Percentiles rank a stretch among this genome's conserved stretches.
These are phyloP conservation scores for Withania somnifera DNA, from an alignment of 305 asterid species.

Conservation along the genomic window DNA sequence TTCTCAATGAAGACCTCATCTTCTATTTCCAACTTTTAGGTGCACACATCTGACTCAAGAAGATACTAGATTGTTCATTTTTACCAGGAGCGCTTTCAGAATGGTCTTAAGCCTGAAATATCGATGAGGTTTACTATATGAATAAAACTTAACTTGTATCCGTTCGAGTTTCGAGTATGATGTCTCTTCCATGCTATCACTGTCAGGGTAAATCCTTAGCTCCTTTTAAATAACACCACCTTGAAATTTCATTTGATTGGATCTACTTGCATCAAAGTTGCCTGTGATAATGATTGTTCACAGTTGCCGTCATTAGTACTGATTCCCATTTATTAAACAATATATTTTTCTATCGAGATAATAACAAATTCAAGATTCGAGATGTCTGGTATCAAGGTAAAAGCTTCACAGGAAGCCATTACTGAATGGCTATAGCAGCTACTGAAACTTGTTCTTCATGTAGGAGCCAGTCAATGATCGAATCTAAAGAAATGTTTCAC, in stretches of 20 bases:
- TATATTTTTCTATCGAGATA: slow-evolving; percentile 79
- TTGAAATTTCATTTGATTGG: not conserved
- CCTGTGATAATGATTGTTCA: not conserved
- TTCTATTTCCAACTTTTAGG: slow-evolving; percentile 27
- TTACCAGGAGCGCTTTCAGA: slow-evolving; percentile 53
- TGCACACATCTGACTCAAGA: slow-evolving; percentile 98
- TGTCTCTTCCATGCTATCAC: not conserved
- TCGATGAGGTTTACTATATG: slow-evolving; percentile 63
- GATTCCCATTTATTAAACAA: slow-evolving; percentile 20
- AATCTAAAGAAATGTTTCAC: slow-evolving; percentile 55
- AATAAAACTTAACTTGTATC: not conserved
- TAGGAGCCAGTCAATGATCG: slow-evolving; percentile 81
- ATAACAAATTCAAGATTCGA: slow-evolving; percentile 63
- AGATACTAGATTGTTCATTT: slow-evolving; percentile 81
- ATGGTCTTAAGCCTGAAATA: slow-evolving; percentile 87
- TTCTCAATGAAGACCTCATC: not conserved
- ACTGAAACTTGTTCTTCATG: slow-evolving; percentile 9
- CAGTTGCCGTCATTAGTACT: not conserved
- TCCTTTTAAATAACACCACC: not conserved
- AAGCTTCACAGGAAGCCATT: not conserved
- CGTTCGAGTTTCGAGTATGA: not conserved
- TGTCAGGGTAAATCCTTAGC: not conserved
- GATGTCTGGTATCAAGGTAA: slow-evolving; percentile 49
- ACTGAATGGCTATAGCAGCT: not conserved
- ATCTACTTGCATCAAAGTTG: not conserved